Percentiles rank a stretch among this genome's conserved stretches.
Evolutionary conservation across 23 red algal genomes (phyloP).

Genomic region (Pyropia haitanensis): DNA sequence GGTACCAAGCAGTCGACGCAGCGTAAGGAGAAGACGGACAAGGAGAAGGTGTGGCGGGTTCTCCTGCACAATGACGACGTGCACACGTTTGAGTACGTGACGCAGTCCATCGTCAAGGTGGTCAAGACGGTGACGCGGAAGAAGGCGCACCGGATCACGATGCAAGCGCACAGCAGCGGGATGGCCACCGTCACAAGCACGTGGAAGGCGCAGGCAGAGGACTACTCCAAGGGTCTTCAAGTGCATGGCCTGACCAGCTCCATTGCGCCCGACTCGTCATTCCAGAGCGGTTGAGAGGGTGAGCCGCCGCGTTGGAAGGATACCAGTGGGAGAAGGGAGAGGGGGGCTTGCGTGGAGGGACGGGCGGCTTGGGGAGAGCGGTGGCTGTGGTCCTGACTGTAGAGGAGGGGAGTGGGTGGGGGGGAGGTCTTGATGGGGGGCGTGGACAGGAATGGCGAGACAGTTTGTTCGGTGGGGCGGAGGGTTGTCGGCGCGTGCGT

Average conservation of each 20-base stretch:
- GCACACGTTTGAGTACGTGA: conserved; percentile 99
- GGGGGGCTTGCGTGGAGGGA: too few species aligned
- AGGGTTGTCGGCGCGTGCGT: too few species aligned
- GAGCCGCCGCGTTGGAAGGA: too few species aligned
- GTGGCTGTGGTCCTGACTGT: too few species aligned
- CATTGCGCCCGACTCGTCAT: conserved; percentile 86
- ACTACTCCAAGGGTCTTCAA: conserved; percentile 95
- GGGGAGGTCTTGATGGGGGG: too few species aligned
- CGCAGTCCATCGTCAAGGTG: conserved; percentile 80
- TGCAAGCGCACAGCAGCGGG: conserved; percentile 89
- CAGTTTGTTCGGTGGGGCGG: too few species aligned
- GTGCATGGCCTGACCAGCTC: conserved; percentile 87
- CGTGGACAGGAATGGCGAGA: too few species aligned
- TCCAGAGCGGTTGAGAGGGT: conserved; percentile 3
- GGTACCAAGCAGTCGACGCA: conserved; percentile 55
- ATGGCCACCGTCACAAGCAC: conserved; percentile 96
- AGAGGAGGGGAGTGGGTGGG: too few species aligned
- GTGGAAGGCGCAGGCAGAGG: conserved; percentile 97
- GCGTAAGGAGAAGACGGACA: conserved; percentile 71
- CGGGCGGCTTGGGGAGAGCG: too few species aligned
- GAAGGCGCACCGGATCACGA: conserved; percentile 97
- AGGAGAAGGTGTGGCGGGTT: conserved; percentile 92
- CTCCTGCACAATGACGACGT: conserved; percentile 98
- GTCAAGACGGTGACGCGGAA: conserved; percentile 89
- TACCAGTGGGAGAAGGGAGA: too few species aligned